These are phyloP conservation scores for Trichoderma sp. DNA, from an alignment of 2,329 filamentous ascomycete genomes.

Conservation along the genomic window DNA sequence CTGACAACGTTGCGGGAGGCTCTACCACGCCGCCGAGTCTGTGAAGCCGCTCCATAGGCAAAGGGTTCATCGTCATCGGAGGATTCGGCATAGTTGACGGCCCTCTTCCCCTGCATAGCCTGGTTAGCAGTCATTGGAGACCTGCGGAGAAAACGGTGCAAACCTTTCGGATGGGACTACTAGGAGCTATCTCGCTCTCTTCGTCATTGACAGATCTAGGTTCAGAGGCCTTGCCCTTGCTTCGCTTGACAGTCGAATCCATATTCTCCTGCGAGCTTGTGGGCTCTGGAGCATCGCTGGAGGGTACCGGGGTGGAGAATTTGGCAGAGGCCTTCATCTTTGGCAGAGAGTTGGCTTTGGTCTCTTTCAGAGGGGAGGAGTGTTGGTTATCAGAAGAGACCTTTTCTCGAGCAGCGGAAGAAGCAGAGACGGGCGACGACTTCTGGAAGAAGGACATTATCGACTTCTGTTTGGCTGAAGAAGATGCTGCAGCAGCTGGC, in stretches of 20 bases:
- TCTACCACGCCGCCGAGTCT: constrained; percentile 41
- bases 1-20: constrained; percentile 58
- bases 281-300: constrained; percentile 71
- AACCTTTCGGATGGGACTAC: constrained; percentile 82
- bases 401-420: constrained; percentile 35
- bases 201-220: not conserved
- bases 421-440: constrained; percentile 37
- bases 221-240: not conserved
- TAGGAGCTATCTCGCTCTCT: constrained; percentile 43
- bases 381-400: constrained; percentile 33
- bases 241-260: constrained; percentile 33
- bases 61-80: constrained; percentile 78
- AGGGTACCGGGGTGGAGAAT: constrained; percentile 69
- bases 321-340: constrained; percentile 45
- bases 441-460: constrained; percentile 47
- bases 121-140: not conserved
- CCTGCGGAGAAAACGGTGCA: not conserved
- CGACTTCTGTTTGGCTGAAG: constrained; percentile 41
- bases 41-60: constrained; percentile 41
- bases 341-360: constrained; percentile 42
- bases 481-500: constrained; percentile 29
- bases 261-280: constrained; percentile 68
- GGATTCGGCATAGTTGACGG: constrained; percentile 80
- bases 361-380: constrained; percentile 41
- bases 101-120: constrained; percentile 47